Base-by-base conservation (phyloP, 179 eudicot species). In the Beta lomatogona region DNA sequence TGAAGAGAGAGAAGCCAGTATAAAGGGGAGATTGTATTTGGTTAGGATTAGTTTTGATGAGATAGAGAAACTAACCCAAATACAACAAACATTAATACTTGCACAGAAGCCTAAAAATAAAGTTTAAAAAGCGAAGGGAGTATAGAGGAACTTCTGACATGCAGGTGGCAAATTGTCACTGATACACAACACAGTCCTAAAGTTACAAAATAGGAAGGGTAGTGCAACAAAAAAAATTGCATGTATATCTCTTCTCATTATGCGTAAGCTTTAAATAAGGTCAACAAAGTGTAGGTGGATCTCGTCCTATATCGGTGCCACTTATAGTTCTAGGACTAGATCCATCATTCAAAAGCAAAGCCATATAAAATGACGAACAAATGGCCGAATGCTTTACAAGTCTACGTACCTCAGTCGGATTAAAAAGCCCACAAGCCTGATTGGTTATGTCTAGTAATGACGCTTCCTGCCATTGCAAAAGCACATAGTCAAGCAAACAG, bases 371-470 rank as follows among this genome's bases (percentile, higher is more conserved):
- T 19, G 2, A 64, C 8, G 44, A 75, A 2, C 41, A 31, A 36
- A n/a, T 15, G 48, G 50, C 18, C 8, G 36, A 63, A 21, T 63
- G 69, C 44, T 22, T 9, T 9, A 71, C 31, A 21, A 50, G 13
- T 71, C 15, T 83, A 89, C 94, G 36, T 82, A 94, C 99, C 98
- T 96, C 97, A 46, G 87, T 78, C 3, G 90, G 86, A 80, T 74
- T 85, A 82, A 96, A 96, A 76, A 96, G 89, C 73, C 86, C 89
- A 87, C 99, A 96, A 79, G 98, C 99, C 86, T 92, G 97, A 89
- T 94, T 86, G 70, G 95, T 89, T 71, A 87, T 85, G 88, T 87
- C 91, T 82, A 96, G 84, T 72, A 94, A 86, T 31, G 98, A 91
- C 76, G 99, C 98, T 87, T 96, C 98, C 99, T 96, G 89, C 54